Base-by-base conservation (phyloP, 2,329 filamentous ascomycete species). In the Fusarium liriodendri region DNA sequence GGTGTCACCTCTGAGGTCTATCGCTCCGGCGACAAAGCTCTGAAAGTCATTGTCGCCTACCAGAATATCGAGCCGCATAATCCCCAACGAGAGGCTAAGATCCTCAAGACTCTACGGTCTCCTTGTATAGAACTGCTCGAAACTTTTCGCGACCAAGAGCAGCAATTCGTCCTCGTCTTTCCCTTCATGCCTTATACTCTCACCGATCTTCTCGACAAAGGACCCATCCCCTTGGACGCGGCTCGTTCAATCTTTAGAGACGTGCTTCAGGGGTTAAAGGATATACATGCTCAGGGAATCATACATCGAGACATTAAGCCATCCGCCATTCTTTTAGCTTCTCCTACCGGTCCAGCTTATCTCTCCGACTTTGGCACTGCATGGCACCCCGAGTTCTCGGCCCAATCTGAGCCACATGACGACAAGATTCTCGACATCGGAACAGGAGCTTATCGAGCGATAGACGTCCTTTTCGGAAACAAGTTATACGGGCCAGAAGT, bases 241-340 rank as follows among this genome's bases (percentile, higher is more conserved):
- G 71, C 85, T 16, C 79, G 80, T 22, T 76, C 79, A 25, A 90
- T 86, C 81, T 97, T 87, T 83, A 83, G 67, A 13, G 91, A 95
- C 75, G 79, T 97, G 8, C 93, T 98, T 79, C 81, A 84, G 5
- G 95, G 90, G 5, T 87, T 99, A 3, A 84, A 84, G 2, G 88
- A 93, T 76, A 86, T 98, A 3, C 97, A 99, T 80, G 76, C 82
- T 9, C 84, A 90, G 27, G 93, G 91, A 9, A 95, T 99, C 67
- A 93, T 99, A 64, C 97, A 99, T 81, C 92, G 97, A 66, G 97
- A 99, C 79, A 86, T 99, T 80, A 99, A 99, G 79, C 97, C 97
- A 1, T 95, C 95, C 0, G 97, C 98, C 62, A 88, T 99, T 38
- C 86, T 98, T 10, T 87, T 98, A 54, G 85, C 88, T 47, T 90